A percentile compares a stretch with the other conserved stretches of the same genome.
Evolutionary conservation across 2,329 filamentous ascomycete genomes (phyloP).

Genomic region (Aspergillus sp.): DNA sequence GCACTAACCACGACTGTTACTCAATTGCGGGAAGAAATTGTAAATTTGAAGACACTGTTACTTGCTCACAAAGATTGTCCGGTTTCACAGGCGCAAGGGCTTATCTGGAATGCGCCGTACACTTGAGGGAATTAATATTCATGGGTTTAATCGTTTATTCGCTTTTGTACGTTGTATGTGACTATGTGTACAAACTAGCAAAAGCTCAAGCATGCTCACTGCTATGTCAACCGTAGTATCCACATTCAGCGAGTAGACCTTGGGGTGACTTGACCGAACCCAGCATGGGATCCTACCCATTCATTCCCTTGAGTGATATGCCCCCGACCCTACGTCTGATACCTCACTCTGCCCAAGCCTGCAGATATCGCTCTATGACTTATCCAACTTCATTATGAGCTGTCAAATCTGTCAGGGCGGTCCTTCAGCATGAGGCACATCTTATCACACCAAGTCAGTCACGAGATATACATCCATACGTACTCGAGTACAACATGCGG

Average conservation of each 20-base stretch:
- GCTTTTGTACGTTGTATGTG: slow-evolving; percentile 3
- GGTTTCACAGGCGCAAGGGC: slow-evolving; percentile 82
- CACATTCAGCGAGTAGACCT: not conserved
- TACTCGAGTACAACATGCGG: not conserved
- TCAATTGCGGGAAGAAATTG: slow-evolving; percentile 85
- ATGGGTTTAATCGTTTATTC: slow-evolving; percentile 4
- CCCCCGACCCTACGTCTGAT: not conserved
- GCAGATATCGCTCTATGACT: not conserved
- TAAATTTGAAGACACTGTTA: slow-evolving; percentile 89
- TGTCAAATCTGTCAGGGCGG: not conserved
- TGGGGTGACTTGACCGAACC: not conserved
- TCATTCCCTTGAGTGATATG: not conserved
- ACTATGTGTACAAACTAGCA: slow-evolving; percentile 13
- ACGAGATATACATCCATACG: not conserved
- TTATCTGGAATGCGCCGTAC: slow-evolving; percentile 41
- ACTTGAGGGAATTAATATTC: slow-evolving; percentile 16
- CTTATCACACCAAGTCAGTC: not conserved
- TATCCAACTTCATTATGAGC: not conserved
- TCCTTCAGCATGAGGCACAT: not conserved
- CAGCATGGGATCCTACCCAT: not conserved
- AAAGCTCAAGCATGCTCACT: not conserved
- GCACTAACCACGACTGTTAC: slow-evolving; percentile 81
- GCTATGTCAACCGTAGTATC: not conserved
- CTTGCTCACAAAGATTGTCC: slow-evolving; percentile 96
- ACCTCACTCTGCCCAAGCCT: not conserved